phyloP scores from a whole-genome alignment of 129 eudicot species.

The Apium graveolens region DNA sequence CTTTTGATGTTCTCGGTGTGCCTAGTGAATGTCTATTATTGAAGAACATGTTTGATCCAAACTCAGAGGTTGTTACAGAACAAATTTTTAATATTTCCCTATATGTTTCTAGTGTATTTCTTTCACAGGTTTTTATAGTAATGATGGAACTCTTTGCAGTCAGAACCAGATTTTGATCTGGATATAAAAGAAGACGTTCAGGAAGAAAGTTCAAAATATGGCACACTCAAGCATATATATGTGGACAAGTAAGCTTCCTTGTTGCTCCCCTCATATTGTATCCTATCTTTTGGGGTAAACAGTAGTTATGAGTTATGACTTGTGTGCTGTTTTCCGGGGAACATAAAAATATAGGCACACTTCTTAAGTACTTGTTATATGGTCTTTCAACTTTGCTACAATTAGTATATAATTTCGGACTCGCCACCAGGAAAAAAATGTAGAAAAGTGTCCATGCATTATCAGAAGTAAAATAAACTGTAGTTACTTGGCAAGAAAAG shows the following conservation, averaged over 20 bases:
- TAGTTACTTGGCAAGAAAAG: neutral
- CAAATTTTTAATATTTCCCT: neutral
- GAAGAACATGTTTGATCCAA: conserved; percentile 91
- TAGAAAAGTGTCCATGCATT: neutral
- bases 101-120: conserved; percentile 2
- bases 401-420: neutral
- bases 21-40: conserved; percentile 74
- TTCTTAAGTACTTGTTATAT: neutral
- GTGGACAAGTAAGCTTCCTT: conserved; percentile 60
- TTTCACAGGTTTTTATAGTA: neutral
- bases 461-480: neutral
- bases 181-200: conserved; percentile 77
- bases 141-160: conserved; percentile 28
- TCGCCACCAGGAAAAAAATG: neutral
- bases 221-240: conserved; percentile 55
- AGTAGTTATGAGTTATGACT: no score
- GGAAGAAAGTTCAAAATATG: conserved; percentile 69
- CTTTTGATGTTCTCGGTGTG: conserved; percentile 52
- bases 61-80: conserved; percentile 43
- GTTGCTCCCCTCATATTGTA: neutral
- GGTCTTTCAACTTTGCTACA: neutral
- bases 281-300: neutral
- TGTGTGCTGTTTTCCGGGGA: neutral
- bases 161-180: conserved; percentile 75
- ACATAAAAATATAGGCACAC: neutral